A percentile compares a stretch with the other conserved stretches of the same genome.
Conservation (phyloP, 805 yeast genomes). For the Wickerhamiella cacticola region DNA sequence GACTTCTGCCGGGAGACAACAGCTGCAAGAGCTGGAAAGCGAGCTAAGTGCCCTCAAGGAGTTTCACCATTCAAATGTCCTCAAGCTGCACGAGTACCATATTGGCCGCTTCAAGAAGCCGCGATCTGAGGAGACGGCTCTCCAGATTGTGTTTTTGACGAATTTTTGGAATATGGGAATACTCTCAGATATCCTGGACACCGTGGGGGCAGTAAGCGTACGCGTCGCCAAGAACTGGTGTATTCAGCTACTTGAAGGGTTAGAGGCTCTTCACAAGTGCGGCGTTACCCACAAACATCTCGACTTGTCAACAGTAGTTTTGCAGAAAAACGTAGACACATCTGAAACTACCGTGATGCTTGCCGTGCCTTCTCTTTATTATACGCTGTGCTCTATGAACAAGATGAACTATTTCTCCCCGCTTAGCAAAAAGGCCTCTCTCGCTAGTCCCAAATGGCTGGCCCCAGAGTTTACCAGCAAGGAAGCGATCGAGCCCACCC, state of each 20-base stretch:
- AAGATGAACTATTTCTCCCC: constrained; percentile 24
- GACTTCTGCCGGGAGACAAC: constrained; percentile 59
- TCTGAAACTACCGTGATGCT: constrained; percentile 34
- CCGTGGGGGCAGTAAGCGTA: constrained; percentile 55
- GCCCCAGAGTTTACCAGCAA: constrained; percentile 61
- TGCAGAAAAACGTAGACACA: constrained; percentile 40
- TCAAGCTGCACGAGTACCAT: constrained; percentile 56
- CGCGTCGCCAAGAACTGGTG: constrained; percentile 80
- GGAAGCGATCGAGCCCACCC: constrained; percentile 37
- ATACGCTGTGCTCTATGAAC: constrained; percentile 27
- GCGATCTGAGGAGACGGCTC: not conserved
- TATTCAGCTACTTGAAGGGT: constrained; percentile 70
- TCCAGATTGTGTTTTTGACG: constrained; percentile 53
- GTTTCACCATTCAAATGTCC: constrained; percentile 54
- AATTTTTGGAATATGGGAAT: constrained; percentile 51
- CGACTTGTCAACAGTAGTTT: constrained; percentile 45
- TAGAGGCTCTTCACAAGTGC: constrained; percentile 73
- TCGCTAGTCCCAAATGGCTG: constrained; percentile 37
- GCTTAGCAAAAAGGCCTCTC: not conserved
- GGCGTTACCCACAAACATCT: constrained; percentile 69
- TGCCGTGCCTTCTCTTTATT: constrained; percentile 23
- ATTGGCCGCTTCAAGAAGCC: constrained; percentile 29
- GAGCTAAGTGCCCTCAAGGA: constrained; percentile 55
- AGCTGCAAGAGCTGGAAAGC: constrained; percentile 58
- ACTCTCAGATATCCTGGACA: constrained; percentile 50